Conservation (phyloP, 768 basidiomycete genomes). For the Tricholoma hemisulphureum region DNA sequence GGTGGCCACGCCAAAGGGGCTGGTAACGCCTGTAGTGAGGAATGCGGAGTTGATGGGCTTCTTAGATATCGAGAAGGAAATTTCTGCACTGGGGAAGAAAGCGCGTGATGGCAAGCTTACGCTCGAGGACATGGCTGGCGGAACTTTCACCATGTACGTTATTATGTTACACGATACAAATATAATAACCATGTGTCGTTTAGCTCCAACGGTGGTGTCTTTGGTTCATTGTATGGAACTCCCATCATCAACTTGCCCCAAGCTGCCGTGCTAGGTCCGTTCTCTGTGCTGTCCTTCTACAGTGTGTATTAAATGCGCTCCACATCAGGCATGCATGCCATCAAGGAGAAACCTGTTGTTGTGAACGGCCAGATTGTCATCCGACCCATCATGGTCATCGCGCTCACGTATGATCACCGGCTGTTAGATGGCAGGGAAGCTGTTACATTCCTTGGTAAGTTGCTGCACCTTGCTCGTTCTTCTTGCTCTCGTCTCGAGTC, state of each 20-base stretch:
- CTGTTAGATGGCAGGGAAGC: constrained; percentile 95
- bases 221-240: constrained; percentile 96
- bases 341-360: constrained; percentile 88
- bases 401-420: constrained; percentile 93
- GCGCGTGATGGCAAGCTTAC: constrained; percentile 90
- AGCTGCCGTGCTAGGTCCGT: constrained; percentile 82
- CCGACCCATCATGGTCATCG: constrained; percentile 94
- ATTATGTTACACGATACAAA: background rate
- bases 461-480: background rate
- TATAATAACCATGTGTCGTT: background rate
- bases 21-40: constrained; percentile 94
- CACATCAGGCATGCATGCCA: constrained; percentile 80
- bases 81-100: constrained; percentile 89
- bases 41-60: constrained; percentile 87
- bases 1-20: constrained; percentile 94
- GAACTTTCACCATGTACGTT: constrained; percentile 95
- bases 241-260: constrained; percentile 98
- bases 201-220: constrained; percentile 98
- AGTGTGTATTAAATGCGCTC: background rate
- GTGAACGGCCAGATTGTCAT: constrained; percentile 95
- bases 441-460: constrained; percentile 93
- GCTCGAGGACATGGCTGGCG: constrained; percentile 98
- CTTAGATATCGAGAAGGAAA: constrained; percentile 90
- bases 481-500: background rate
- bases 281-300: background rate